phyloP scores from a whole-genome alignment of 2,329 filamentous ascomycete species.

The Alternaria angustiovoidea region DNA sequence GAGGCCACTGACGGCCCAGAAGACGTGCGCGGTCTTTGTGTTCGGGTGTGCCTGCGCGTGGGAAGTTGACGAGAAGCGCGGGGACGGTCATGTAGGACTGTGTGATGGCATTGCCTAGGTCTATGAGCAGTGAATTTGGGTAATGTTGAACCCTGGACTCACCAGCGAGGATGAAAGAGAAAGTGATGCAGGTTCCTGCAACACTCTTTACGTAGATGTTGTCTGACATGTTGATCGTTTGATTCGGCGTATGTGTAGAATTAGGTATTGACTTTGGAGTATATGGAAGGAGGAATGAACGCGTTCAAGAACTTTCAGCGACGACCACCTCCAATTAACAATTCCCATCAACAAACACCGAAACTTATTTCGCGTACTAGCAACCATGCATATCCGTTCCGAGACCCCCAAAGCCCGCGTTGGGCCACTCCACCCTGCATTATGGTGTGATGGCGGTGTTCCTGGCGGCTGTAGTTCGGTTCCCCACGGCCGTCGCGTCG shows the following conservation, averaged over 20 bases:
- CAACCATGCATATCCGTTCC: conserved; percentile 10
- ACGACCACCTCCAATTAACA: conserved; percentile 12
- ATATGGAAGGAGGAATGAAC: not conserved
- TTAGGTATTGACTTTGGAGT: not conserved
- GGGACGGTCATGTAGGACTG: conserved; percentile 63
- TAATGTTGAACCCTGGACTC: conserved; percentile 10
- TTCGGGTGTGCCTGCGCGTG: conserved; percentile 51
- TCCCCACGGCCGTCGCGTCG: conserved; percentile 25
- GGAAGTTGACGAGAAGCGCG: conserved; percentile 58
- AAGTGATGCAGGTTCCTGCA: conserved; percentile 57
- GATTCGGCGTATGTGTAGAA: not conserved
- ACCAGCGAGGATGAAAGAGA: conserved; percentile 61
- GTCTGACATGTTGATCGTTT: conserved; percentile 39
- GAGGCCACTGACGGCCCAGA: conserved; percentile 60
- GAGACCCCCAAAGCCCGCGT: conserved; percentile 6
- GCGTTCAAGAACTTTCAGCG: not conserved
- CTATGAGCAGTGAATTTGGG: conserved; percentile 7
- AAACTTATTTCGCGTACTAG: not conserved
- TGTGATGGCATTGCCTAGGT: conserved; percentile 60
- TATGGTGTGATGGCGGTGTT: conserved; percentile 8
- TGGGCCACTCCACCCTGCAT: conserved; percentile 6
- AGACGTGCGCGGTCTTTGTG: conserved; percentile 55
- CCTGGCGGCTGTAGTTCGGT: conserved; percentile 20
- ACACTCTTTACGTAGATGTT: conserved; percentile 49
- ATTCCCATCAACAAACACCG: conserved; percentile 11